phyloP scores from a whole-genome alignment of 805 yeast genomes.

The Wilhelminamyces savonicus region DNA sequence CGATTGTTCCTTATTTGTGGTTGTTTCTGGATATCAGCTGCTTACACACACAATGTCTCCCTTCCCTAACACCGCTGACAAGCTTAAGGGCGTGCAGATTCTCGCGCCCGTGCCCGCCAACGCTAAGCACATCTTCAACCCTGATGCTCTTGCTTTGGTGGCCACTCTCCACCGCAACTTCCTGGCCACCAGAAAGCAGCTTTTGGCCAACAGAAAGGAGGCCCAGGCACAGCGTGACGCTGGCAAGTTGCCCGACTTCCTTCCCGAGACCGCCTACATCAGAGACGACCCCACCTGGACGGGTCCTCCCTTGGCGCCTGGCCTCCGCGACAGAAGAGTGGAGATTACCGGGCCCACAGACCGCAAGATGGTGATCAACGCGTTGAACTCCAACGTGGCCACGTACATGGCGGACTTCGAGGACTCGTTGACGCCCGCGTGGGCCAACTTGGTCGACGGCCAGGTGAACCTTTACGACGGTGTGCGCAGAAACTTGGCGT shows the following conservation, averaged over 20 bases:
- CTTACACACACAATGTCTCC: constrained; percentile 16
- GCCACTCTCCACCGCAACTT: constrained; percentile 71
- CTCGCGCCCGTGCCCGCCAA: constrained; percentile 45
- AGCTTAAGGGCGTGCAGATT: constrained; percentile 47
- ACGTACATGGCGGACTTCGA: constrained; percentile 86
- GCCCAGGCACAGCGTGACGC: constrained; percentile 57
- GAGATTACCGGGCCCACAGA: constrained; percentile 87
- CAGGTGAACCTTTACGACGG: constrained; percentile 77
- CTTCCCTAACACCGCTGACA: constrained; percentile 39
- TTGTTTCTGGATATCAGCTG: no score
- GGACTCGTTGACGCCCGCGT: constrained; percentile 80
- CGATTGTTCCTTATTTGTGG: no score
- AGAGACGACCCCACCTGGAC: constrained; percentile 72
- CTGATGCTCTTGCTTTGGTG: constrained; percentile 62
- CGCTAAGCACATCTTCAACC: constrained; percentile 50
- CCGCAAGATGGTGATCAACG: constrained; percentile 78
- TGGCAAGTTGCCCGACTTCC: constrained; percentile 57
- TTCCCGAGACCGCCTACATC: constrained; percentile 62
- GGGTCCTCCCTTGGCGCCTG: constrained; percentile 68
- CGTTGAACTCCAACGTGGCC: constrained; percentile 70
- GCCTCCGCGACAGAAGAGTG: constrained; percentile 66
- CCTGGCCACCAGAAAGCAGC: constrained; percentile 51
- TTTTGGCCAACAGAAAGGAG: constrained; percentile 55
- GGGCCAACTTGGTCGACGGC: constrained; percentile 75
- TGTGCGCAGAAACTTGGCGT: constrained; percentile 57